Evolutionary conservation across 345 rosid genomes (phyloP).

Genomic region (Sonneratia alba): DNA sequence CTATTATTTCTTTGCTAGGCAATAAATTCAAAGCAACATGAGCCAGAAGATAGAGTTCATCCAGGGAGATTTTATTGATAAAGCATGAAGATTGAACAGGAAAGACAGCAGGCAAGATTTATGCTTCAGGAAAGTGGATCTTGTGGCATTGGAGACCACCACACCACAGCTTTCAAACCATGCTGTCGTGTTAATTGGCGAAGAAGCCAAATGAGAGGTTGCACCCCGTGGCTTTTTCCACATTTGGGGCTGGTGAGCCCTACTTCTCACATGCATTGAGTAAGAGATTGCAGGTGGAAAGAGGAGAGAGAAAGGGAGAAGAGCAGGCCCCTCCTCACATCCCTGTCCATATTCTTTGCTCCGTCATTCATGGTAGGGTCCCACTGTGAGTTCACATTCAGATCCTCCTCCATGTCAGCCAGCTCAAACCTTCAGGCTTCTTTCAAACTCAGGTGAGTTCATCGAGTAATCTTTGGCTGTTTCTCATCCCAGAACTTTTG

Average conservation of each 20-base stretch:
- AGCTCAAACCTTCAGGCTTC: slow-evolving; percentile 3
- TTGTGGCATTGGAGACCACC: not conserved
- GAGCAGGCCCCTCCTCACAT: too few relatives aligned
- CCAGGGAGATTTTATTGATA: not conserved
- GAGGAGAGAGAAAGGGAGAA: too few relatives aligned
- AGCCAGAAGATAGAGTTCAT: not conserved
- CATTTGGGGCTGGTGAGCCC: slow-evolving; percentile 13
- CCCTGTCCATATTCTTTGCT: too few relatives aligned
- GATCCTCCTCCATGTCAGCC: not conserved
- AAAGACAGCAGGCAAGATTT: not conserved
- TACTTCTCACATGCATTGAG: slow-evolving; percentile 22
- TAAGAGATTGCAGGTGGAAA: not conserved
- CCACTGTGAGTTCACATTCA: not conserved
- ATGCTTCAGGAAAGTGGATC: not conserved
- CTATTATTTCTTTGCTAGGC: not conserved
- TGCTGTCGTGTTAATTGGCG: not conserved
- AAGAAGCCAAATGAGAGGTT: slow-evolving; percentile 23
- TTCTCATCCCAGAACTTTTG: not conserved
- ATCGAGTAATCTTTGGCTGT: not conserved
- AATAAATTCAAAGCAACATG: not conserved
- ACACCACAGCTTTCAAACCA: not conserved
- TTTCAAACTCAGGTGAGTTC: slow-evolving; percentile 1
- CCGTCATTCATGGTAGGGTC: too few relatives aligned
- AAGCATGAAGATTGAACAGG: not conserved
- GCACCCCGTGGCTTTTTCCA: slow-evolving; percentile 8